Percentiles rank a stretch among this genome's conserved stretches.
phyloP scores from a whole-genome alignment of 2,329 filamentous ascomycete species.

The Tolypocladium endophyticum region DNA sequence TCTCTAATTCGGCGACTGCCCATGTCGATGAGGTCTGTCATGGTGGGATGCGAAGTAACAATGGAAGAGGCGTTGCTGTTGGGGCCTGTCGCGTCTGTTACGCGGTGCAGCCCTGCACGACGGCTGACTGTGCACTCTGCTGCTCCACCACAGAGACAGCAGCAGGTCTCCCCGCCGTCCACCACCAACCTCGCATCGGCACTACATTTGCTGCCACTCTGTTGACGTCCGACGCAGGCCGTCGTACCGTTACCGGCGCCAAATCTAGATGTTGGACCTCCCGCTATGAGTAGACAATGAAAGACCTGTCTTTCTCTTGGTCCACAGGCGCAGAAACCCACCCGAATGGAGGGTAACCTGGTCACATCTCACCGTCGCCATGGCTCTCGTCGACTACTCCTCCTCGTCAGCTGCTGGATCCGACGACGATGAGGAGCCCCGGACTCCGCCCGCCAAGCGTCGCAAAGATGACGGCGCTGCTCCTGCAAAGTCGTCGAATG shows the following conservation, averaged over 20 bases:
- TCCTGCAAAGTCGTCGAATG: not conserved
- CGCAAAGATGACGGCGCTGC: not conserved
- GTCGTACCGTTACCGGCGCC: not conserved
- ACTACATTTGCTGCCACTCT: not conserved
- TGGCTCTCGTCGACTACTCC: slow-evolving; percentile 59
- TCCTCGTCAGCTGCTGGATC: slow-evolving; percentile 27
- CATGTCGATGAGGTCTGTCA: not conserved
- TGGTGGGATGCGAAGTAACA: too few species aligned
- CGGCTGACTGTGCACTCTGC: not conserved
- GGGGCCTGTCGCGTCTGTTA: not conserved
- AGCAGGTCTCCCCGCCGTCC: not conserved
- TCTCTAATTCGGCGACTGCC: not conserved
- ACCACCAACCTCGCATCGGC: not conserved
- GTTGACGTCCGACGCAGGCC: not conserved
- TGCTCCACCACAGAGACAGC: not conserved
- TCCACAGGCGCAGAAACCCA: not conserved
- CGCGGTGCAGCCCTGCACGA: not conserved
- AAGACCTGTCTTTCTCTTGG: not conserved
- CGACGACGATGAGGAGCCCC: slow-evolving; percentile 11
- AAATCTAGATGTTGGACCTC: not conserved
- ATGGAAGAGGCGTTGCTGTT: not conserved
- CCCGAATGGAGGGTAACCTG: not conserved
- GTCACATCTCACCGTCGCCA: slow-evolving; percentile 13
- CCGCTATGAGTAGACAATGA: not conserved
- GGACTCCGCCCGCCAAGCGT: slow-evolving; percentile 11